Percentiles rank a stretch among this genome's conserved stretches.
Conservation (phyloP, 768 basidiomycete species). For the Mrakia frigida region DNA sequence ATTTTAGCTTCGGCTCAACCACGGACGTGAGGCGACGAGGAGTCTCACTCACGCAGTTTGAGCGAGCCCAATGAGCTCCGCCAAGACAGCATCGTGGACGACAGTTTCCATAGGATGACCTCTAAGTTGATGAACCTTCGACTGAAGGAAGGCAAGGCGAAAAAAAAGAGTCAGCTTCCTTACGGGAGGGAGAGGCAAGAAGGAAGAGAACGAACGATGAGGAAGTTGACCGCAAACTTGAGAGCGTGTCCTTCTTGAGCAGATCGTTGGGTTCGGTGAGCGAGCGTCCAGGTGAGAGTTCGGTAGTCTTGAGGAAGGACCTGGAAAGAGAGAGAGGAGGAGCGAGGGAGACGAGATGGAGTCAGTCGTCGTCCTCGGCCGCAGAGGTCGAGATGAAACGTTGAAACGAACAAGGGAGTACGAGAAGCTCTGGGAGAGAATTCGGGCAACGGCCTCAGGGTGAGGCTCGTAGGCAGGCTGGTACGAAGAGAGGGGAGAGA, state of each 20-base stretch:
- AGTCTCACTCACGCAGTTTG: slow-evolving; percentile 29
- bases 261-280: slow-evolving; percentile 27
- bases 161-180: neutral
- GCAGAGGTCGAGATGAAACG: too few relatives aligned
- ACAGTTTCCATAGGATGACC: slow-evolving; percentile 29
- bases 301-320: slow-evolving; percentile 29
- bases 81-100: slow-evolving; percentile 30
- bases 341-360: neutral
- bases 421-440: slow-evolving; percentile 28
- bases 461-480: slow-evolving; percentile 17
- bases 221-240: slow-evolving; percentile 33
- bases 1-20: too few relatives aligned
- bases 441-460: slow-evolving; percentile 25
- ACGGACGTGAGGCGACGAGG: neutral
- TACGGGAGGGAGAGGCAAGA: neutral
- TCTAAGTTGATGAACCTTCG: slow-evolving; percentile 31
- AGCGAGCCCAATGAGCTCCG: slow-evolving; percentile 27
- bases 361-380: neutral
- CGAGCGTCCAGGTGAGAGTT: slow-evolving; percentile 32
- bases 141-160: neutral
- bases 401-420: slow-evolving; percentile 28
- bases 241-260: slow-evolving; percentile 32
- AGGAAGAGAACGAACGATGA: slow-evolving; percentile 20
- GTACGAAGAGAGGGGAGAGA: neutral
- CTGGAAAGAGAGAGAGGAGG: neutral